Conservation (phyloP, 352 stramenopile species). For the Pythium vanterpoolii region DNA sequence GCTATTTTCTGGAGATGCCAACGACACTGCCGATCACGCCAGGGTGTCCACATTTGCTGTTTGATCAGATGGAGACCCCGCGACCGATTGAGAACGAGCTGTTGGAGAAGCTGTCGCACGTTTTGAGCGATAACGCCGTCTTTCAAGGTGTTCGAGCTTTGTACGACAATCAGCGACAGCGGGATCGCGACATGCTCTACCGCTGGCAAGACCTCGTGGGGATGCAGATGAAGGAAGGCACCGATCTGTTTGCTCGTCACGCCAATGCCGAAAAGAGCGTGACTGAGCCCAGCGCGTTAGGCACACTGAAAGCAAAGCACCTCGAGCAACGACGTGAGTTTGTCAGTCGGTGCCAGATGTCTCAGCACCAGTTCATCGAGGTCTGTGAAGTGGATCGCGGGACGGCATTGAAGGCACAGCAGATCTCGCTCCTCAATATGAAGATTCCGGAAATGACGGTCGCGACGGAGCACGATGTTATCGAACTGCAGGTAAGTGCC, state of each 20-base stretch:
- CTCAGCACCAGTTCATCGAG: slow-evolving; percentile 76
- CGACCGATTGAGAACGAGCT: slow-evolving; percentile 39
- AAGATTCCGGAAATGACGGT: slow-evolving; percentile 72
- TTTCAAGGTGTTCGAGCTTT: slow-evolving; percentile 68
- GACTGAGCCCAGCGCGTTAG: slow-evolving; percentile 41
- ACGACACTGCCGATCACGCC: slow-evolving; percentile 51
- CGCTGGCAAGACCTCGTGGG: slow-evolving; percentile 76
- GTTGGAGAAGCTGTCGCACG: slow-evolving; percentile 55
- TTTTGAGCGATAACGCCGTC: slow-evolving; percentile 57
- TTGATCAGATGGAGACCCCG: slow-evolving; percentile 44
- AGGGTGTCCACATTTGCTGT: slow-evolving; percentile 60
- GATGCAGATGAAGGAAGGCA: slow-evolving; percentile 84
- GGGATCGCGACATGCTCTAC: slow-evolving; percentile 68
- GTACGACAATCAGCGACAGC: slow-evolving; percentile 50
- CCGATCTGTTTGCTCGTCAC: slow-evolving; percentile 61
- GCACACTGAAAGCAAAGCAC: slow-evolving; percentile 60
- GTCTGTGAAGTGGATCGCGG: slow-evolving; percentile 65
- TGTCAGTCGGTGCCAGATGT: slow-evolving; percentile 60
- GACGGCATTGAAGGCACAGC: slow-evolving; percentile 58
- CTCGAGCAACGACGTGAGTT: slow-evolving; percentile 67
- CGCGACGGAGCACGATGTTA: slow-evolving; percentile 37
- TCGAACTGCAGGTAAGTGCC: slow-evolving; percentile 49
- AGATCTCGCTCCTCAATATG: slow-evolving; percentile 67
- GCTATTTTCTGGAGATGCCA: slow-evolving; percentile 54
- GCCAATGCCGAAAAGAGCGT: slow-evolving; percentile 42